These are phyloP conservation scores for Marasmius tenuissimus DNA, from an alignment of 1,284 basidiomycete genomes.

Conservation along the genomic window DNA sequence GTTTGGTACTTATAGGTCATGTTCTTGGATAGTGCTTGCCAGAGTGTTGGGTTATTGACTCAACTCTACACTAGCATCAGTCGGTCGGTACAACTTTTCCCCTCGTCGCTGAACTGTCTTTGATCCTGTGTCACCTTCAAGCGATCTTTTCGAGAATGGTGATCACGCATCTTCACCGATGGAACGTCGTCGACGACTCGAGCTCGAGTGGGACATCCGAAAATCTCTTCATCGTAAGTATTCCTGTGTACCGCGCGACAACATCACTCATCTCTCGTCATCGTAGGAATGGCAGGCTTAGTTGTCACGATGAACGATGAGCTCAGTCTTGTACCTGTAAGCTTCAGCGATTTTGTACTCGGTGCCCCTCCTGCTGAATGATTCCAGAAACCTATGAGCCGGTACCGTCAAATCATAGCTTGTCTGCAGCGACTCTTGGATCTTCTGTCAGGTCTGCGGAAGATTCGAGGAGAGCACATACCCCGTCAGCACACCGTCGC, in stretches of 20 bases:
- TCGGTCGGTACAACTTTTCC: slow-evolving; percentile 30
- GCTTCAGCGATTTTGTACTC: slow-evolving; percentile 13
- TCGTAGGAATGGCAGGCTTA: slow-evolving; percentile 31
- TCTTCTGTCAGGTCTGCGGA: slow-evolving; percentile 45
- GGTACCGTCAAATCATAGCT: slow-evolving; percentile 40
- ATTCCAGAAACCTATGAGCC: slow-evolving; percentile 46
- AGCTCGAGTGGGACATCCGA: slow-evolving; percentile 44
- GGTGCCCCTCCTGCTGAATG: neutral
- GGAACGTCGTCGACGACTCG: slow-evolving; percentile 29
- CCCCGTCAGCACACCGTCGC: slow-evolving; percentile 44
- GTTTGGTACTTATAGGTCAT: slow-evolving; percentile 32
- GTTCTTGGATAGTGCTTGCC: slow-evolving; percentile 43
- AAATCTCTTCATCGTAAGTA: slow-evolving; percentile 34
- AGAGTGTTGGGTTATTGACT: slow-evolving; percentile 39
- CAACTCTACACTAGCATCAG: slow-evolving; percentile 47
- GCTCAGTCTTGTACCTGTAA: slow-evolving; percentile 49
- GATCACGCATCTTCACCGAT: slow-evolving; percentile 25
- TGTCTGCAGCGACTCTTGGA: slow-evolving; percentile 46
- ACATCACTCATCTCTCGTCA: neutral
- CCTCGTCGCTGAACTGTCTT: neutral
- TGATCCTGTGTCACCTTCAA: slow-evolving; percentile 16
- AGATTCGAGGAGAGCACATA: slow-evolving; percentile 45
- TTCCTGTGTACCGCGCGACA: neutral
- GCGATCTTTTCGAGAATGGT: slow-evolving; percentile 38
- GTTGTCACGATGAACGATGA: slow-evolving; percentile 48